Evolutionary conservation across 75 land plant species (phyloP), one percentile per base, ranked within the genome.

Genomic region (Chamaecyparis obtusa): DNA sequence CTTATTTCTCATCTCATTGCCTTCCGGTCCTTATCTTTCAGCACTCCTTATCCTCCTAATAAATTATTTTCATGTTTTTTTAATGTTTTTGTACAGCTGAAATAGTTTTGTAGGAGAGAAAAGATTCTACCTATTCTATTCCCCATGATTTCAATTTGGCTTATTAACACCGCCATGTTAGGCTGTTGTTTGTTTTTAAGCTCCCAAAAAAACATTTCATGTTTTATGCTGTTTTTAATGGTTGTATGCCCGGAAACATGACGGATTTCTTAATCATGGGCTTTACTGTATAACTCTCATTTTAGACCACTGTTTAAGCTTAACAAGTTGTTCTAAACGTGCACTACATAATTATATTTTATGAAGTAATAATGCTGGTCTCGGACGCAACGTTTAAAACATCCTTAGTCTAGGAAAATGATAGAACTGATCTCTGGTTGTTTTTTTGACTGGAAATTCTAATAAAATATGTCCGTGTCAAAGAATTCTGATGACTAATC

Each of bases 1-100:
- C 83, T 21, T 43, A 79, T 79, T 79, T 79, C 83, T 21, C 83
- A 43, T 79, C 43, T 79, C 8, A 79, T 79, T 79, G 83, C 83
- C 24, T 79, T 27, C 46, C 21, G 8, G 83, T 79, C 83, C 46
- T 79, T 79, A 39, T 43, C 83, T 43, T 17, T 39, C 37, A 17
- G 4, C 81, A 78, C 81, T 78, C 19, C 81, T 78, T 17, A 19
- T 79, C 83, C 24, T 41, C 48, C 37, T 41, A 21, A 1, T 2
- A 76, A 76, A 36, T 76, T 76, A 15, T 76, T 76, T 37, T 76
- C 78, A 4, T 13, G 6, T 13, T 36, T 11, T n/a, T 76, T 76
- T 35, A 36, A 76, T 76, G 33, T 17, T 14, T 37, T 48, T 48
- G 49, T 7, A 48, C n/a, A n/a, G n/a, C n/a, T n/a, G 35, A 10